Base-by-base conservation (phyloP, 768 basidiomycete genomes). In the Sporobolomyces pararoseus region DNA sequence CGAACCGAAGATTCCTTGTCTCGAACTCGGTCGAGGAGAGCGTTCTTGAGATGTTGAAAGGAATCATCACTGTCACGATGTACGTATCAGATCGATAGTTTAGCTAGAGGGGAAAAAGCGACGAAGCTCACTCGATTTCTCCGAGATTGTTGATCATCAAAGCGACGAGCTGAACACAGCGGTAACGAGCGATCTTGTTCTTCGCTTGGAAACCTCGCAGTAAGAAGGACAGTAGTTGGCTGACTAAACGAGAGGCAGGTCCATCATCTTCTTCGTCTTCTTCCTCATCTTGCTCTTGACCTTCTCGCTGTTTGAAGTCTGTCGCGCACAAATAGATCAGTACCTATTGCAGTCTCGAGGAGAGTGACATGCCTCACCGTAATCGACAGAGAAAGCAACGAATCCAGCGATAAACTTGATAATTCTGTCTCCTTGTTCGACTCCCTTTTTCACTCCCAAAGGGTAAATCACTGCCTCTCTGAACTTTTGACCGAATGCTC, bases 321-420 rank as follows among this genome's bases (percentile, higher is more conserved):
- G 65, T 39, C 51, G 31, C n/a, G n/a, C n/a, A n/a, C n/a, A n/a
- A n/a, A n/a, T n/a, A n/a, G n/a, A n/a, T n/a, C n/a, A n/a, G n/a
- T n/a, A n/a, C n/a, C n/a, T n/a, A n/a, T n/a, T n/a, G n/a, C n/a
- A n/a, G n/a, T n/a, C n/a, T n/a, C n/a, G n/a, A n/a, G n/a, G n/a
- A n/a, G n/a, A n/a, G n/a, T n/a, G n/a, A n/a, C n/a, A n/a, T n/a
- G n/a, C n/a, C n/a, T n/a, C 63, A 90, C 92, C 87, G 81, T 89
- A 88, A 76, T 89, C 85, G 46, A 88, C 87, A 35, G 89, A 80
- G 78, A 88, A 89, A 50, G 83, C 86, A 27, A 88, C 83, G 78
- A 91, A 97, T 17, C 84, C 85, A 3, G 86, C 89, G 4, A 91
- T 81, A 77, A 96, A 96, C 81, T 88, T 92, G 79, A 90, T 81